Percentiles rank a stretch among this genome's conserved stretches.
Conservation (phyloP, 768 basidiomycete genomes). For the Naganishia vaughanmartiniae region DNA sequence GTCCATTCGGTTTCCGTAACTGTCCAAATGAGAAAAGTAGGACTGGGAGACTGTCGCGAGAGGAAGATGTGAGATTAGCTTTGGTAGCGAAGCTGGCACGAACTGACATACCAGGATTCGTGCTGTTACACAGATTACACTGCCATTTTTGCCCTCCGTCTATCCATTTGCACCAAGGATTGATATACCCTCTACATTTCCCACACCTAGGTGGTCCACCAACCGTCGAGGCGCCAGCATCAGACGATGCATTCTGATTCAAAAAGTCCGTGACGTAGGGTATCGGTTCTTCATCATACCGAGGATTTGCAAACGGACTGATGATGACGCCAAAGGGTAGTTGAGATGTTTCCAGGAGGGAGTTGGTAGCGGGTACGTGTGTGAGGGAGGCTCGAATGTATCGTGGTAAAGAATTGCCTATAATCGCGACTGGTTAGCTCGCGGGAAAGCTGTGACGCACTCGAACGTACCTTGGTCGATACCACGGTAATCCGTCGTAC, state of each 20-base stretch:
- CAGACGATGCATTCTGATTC: slow-evolving; percentile 32
- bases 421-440: background rate
- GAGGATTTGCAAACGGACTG: slow-evolving; percentile 81
- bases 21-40: slow-evolving; percentile 81
- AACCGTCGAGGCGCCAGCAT: slow-evolving; percentile 46
- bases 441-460: background rate
- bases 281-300: slow-evolving; percentile 68
- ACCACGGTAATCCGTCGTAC: slow-evolving; percentile 82
- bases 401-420: slow-evolving; percentile 86
- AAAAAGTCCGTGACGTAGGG: slow-evolving; percentile 66
- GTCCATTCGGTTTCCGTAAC: slow-evolving; percentile 73
- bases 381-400: slow-evolving; percentile 86
- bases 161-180: slow-evolving; percentile 85
- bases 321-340: slow-evolving; percentile 81
- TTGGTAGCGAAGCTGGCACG: background rate
- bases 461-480: slow-evolving; percentile 74
- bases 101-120: slow-evolving; percentile 70
- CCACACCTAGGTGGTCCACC: slow-evolving; percentile 79
- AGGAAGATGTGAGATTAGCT: slow-evolving; percentile 8
- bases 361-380: slow-evolving; percentile 75
- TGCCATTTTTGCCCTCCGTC: slow-evolving; percentile 81
- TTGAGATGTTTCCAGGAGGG: slow-evolving; percentile 73
- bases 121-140: slow-evolving; percentile 83
- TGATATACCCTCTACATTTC: slow-evolving; percentile 83
- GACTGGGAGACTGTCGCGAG: slow-evolving; percentile 54